Percentiles rank a stretch among this genome's conserved stretches.
Evolutionary conservation across 2,329 filamentous ascomycete species (phyloP).

Genomic region (Fusarium sp.): DNA sequence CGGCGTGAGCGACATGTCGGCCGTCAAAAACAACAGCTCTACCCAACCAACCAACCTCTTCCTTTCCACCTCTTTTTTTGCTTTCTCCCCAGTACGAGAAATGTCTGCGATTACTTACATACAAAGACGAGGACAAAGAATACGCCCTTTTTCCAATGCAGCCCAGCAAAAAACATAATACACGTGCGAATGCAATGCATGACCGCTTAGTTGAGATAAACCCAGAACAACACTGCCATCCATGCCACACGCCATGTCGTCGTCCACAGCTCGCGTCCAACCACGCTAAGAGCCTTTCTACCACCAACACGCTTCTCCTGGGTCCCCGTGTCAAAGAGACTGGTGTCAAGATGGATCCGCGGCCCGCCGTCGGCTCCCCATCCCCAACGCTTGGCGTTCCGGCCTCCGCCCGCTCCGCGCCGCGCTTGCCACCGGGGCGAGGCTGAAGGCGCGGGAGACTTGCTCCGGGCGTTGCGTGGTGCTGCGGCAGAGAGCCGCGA

Average conservation of each 20-base stretch:
- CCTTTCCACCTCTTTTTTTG: background rate
- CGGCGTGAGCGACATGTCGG: conserved; percentile 22
- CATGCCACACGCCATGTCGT: conserved; percentile 72
- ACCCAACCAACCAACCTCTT: background rate
- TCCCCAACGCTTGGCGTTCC: conserved; percentile 52
- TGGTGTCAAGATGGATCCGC: conserved; percentile 65
- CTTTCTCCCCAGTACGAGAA: background rate
- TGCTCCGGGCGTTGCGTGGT: conserved; percentile 33
- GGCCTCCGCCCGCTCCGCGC: conserved; percentile 39
- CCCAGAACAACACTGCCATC: conserved; percentile 74
- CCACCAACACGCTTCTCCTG: conserved; percentile 41
- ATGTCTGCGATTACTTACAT: conserved; percentile 19
- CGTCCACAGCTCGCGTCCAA: conserved; percentile 70
- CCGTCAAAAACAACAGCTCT: conserved; percentile 22
- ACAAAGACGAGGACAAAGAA: conserved; percentile 6
- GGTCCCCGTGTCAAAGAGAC: conserved; percentile 57
- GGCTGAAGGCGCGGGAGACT: conserved; percentile 32
- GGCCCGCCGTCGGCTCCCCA: conserved; percentile 60
- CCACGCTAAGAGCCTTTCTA: conserved; percentile 55
- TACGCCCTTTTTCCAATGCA: background rate
- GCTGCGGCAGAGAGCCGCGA: conserved; percentile 39
- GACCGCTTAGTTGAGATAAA: conserved; percentile 70
- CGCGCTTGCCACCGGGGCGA: conserved; percentile 43
- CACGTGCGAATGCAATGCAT: conserved; percentile 4
- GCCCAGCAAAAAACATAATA: background rate